Evolutionary conservation across 345 rosid species (phyloP).

Genomic region (Ricinus communis): DNA sequence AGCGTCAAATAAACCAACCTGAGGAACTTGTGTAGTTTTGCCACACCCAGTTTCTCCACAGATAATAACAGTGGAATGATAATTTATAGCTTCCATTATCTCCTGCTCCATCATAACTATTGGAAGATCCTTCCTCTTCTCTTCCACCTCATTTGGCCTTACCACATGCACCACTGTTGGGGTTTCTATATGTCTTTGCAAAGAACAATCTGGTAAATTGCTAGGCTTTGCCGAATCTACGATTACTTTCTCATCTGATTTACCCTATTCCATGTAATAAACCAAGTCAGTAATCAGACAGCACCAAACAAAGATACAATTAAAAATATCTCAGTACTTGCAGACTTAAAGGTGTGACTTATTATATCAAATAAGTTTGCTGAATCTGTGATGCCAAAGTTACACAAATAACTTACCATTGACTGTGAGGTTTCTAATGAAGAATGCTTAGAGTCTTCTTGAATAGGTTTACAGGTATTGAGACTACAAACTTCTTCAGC

Average conservation of each 20-base stretch:
- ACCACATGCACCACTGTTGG: slow-evolving; percentile 68
- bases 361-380: background rate
- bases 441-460: slow-evolving; percentile 22
- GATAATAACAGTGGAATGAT: slow-evolving; percentile 56
- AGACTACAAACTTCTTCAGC: slow-evolving; percentile 30
- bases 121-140: slow-evolving; percentile 78
- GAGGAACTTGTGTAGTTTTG: slow-evolving; percentile 97
- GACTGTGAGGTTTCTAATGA: slow-evolving; percentile 14
- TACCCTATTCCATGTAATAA: slow-evolving; percentile 36
- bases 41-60: slow-evolving; percentile 97
- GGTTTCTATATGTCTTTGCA: slow-evolving; percentile 34
- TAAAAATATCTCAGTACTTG: background rate
- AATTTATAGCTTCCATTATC: slow-evolving; percentile 88
- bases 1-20: slow-evolving; percentile 47
- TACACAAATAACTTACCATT: slow-evolving; percentile 37
- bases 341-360: background rate
- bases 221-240: slow-evolving; percentile 12
- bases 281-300: slow-evolving; percentile 17
- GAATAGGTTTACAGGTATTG: slow-evolving; percentile 6
- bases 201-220: slow-evolving; percentile 26
- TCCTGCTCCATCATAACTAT: slow-evolving; percentile 99
- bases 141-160: slow-evolving; percentile 71
- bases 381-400: background rate
- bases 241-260: slow-evolving; percentile 25
- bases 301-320: slow-evolving; percentile 9